A percentile compares a stretch with the other conserved stretches of the same genome.
Evolutionary conservation across 2,329 filamentous ascomycete genomes (phyloP).

Genomic region (Paraconiothyrium brasiliense): DNA sequence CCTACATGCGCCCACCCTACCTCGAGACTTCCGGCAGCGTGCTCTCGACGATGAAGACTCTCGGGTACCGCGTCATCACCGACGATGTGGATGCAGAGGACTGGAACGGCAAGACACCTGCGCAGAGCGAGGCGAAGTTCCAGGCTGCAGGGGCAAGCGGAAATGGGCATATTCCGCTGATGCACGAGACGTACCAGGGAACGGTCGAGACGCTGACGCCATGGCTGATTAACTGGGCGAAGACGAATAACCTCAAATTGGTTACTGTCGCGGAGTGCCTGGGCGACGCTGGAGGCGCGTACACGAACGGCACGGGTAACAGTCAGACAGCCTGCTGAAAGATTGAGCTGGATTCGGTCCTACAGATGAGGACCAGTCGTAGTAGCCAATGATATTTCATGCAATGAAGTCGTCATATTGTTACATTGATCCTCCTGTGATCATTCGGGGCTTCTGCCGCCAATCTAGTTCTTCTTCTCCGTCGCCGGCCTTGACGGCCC

Average conservation of each 20-base stretch:
- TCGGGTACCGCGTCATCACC: slow-evolving; percentile 49
- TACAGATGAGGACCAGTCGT: too few species aligned
- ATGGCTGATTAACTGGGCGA: slow-evolving; percentile 50
- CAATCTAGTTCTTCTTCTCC: slow-evolving; percentile 9
- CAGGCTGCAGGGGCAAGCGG: slow-evolving; percentile 42
- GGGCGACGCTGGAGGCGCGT: slow-evolving; percentile 40
- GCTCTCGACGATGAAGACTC: slow-evolving; percentile 42
- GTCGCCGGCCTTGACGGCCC: slow-evolving; percentile 29
- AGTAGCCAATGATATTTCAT: too few species aligned
- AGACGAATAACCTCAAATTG: slow-evolving; percentile 46
- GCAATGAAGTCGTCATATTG: too few species aligned
- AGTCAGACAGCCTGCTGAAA: slow-evolving; percentile 31
- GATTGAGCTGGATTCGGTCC: neutral
- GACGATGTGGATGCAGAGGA: slow-evolving; percentile 46
- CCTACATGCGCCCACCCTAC: slow-evolving; percentile 50
- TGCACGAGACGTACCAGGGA: slow-evolving; percentile 47
- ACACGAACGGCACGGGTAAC: slow-evolving; percentile 36
- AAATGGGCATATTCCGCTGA: slow-evolving; percentile 47
- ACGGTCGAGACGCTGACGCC: slow-evolving; percentile 47
- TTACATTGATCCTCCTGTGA: neutral
- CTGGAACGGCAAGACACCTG: slow-evolving; percentile 44
- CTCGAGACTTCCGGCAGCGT: slow-evolving; percentile 45
- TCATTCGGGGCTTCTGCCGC: neutral
- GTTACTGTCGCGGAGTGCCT: slow-evolving; percentile 47
- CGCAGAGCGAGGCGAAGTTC: slow-evolving; percentile 46